Evolutionary conservation across 352 stramenopile species (phyloP).

Genomic region (Pythium apleroticum): DNA sequence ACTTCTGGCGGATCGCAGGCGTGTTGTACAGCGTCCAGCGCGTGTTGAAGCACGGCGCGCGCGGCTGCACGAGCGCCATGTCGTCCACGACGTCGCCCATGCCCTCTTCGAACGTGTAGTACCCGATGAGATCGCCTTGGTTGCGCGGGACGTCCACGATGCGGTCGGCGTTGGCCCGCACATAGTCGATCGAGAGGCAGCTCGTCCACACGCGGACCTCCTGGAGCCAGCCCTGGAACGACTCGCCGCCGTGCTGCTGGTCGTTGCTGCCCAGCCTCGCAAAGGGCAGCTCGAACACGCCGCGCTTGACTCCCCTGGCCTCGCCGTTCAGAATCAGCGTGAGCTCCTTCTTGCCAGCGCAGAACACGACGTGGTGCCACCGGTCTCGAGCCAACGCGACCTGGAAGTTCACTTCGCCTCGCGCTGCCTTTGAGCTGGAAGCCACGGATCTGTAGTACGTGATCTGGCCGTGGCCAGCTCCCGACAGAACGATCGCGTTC

Average conservation of each 20-base stretch:
- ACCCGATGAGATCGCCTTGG: constrained; percentile 35
- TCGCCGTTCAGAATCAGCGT: constrained; percentile 51
- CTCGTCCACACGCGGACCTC: constrained; percentile 72
- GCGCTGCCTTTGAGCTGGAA: constrained; percentile 15
- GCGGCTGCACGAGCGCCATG: constrained; percentile 54
- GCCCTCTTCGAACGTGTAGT: constrained; percentile 81
- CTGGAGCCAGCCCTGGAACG: constrained; percentile 63
- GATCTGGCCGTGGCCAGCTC: constrained; percentile 34
- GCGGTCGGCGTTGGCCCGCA: constrained; percentile 31
- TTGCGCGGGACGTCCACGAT: constrained; percentile 40
- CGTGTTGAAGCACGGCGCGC: constrained; percentile 43
- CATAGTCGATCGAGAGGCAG: constrained; percentile 36
- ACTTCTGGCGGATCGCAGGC: constrained; percentile 38
- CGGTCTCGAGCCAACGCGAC: constrained; percentile 38
- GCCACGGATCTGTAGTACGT: constrained; percentile 36
- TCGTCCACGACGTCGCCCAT: constrained; percentile 73
- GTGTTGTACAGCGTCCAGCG: constrained; percentile 58
- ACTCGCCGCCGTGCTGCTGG: constrained; percentile 29
- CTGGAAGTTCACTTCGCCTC: constrained; percentile 52
- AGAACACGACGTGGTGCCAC: constrained; percentile 68
- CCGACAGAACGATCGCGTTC: constrained; percentile 53
- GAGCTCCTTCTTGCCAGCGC: constrained; percentile 46
- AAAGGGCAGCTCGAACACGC: constrained; percentile 61
- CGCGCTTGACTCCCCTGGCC: constrained; percentile 39
- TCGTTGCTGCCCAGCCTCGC: constrained; percentile 40